Base-by-base conservation (phyloP, 257 asterid genomes). In the Scutellaria baicalensis region DNA sequence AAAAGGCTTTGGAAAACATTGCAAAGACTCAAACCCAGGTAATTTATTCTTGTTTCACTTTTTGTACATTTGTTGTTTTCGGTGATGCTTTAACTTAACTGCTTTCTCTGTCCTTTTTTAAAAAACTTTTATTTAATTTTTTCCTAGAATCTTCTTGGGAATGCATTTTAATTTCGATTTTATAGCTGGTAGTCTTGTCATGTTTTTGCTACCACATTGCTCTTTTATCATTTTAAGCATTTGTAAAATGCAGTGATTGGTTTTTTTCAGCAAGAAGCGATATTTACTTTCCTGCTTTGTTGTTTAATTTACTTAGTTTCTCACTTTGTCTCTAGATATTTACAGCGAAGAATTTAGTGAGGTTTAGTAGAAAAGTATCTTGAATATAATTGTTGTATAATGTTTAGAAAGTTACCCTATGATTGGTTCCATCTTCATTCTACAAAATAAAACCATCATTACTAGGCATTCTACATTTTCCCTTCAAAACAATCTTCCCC, bases 11-110 rank as follows among this genome's bases (percentile, higher is more conserved):
- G 78, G 95, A 86, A 84, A 89, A 78, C 79, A 72, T 16, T 20
- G 94, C 84, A 66, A 88, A 85, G 82, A 88, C 89, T 44, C 77
- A 63, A 65, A 79, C 61, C 75, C 93, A 94, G 97, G 99, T 94
- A 79, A 36, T 14, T 31, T 59, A 8, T 58, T 76, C 23, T 12
- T 36, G 72, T 51, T 50, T 21, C 50, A 16, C 21, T 16, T 45
- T 45, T 59, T 59, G 39, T 64, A 27, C 45, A 18, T 48, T 50
- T 17, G 48, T 66, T 61, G 38, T 42, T 35, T 27, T 35, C 5
- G 16, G 12, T 38, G 76, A 12, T 72, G 38, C 63, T 60, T 20
- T 14, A 44, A 14, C 52, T 11, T n/a, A 49, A 55, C 42, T 12
- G 20, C 33, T 48, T 54, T 36, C 35, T 52, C 8, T 48, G 58